A percentile compares a stretch with the other conserved stretches of the same genome.
Evolutionary conservation across 164 flowering plant genomes (phyloP).

Genomic region (Nymphaea colorata): DNA sequence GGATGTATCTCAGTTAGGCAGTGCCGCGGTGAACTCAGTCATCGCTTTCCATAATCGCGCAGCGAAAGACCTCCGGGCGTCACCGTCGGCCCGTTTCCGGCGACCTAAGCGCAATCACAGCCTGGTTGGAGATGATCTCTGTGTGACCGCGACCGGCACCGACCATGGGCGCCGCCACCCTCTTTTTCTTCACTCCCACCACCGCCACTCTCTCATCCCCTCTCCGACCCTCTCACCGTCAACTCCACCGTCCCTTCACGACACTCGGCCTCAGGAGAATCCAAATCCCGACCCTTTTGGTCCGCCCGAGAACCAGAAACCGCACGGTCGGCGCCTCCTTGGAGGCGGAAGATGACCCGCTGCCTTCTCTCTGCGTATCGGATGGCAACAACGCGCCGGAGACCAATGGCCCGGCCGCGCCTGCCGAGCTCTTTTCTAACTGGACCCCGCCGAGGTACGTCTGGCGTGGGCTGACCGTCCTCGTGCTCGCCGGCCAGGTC

Average conservation of each 20-base stretch:
- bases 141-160: not conserved
- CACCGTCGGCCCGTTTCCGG: not conserved
- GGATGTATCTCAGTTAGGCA: no score
- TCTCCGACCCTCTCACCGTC: not conserved
- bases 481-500: conserved; percentile 75
- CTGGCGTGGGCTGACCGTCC: conserved; percentile 76
- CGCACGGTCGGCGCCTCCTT: not conserved
- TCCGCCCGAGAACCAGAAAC: not conserved
- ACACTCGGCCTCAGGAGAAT: not conserved
- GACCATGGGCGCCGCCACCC: not conserved
- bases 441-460: conserved; percentile 78
- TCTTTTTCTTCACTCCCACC: not conserved
- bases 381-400: conserved; percentile 16
- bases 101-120: not conserved
- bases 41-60: no score
- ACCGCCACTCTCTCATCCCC: not conserved
- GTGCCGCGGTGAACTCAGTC: no score
- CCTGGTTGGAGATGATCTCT: not conserved
- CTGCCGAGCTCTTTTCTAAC: conserved; percentile 22
- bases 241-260: not conserved
- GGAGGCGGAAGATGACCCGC: not conserved
- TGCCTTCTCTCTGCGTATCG: not conserved
- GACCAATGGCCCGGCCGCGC: conserved; percentile 12
- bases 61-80: no score
- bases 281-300: not conserved